Percentiles rank a stretch among this genome's conserved stretches.
Conservation (phyloP, 495 filamentous ascomycete species). For the Tuber brumale region DNA sequence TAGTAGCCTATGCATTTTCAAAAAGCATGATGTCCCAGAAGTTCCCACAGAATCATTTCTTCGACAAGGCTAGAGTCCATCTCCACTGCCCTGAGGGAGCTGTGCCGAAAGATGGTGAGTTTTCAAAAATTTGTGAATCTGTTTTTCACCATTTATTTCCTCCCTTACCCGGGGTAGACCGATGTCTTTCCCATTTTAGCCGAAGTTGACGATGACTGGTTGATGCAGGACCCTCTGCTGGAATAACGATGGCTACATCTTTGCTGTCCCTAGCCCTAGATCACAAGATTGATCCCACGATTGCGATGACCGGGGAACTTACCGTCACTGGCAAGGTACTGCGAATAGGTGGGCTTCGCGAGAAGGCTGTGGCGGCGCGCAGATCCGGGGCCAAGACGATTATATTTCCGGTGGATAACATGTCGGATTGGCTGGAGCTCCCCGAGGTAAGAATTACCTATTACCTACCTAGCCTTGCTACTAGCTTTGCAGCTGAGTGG, state of each 20-base stretch:
- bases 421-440: constrained; percentile 93
- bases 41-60: constrained; percentile 87
- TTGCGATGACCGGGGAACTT: constrained; percentile 98
- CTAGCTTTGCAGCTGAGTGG: constrained; percentile 20
- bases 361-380: constrained; percentile 98
- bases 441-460: constrained; percentile 69
- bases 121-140: constrained; percentile 4
- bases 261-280: constrained; percentile 78
- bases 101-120: constrained; percentile 81
- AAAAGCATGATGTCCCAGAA: constrained; percentile 77
- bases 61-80: constrained; percentile 92
- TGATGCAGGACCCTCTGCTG: constrained; percentile 67
- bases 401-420: constrained; percentile 91
- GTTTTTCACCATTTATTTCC: constrained; percentile 8
- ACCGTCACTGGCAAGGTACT: constrained; percentile 97
- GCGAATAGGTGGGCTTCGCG: constrained; percentile 87
- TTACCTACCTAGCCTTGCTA: constrained; percentile 19
- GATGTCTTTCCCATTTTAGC: constrained; percentile 17
- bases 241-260: constrained; percentile 94
- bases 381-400: constrained; percentile 90
- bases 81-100: constrained; percentile 97
- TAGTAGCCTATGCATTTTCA: constrained; percentile 92
- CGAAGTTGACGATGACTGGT: constrained; percentile 34
- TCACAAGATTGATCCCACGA: constrained; percentile 67
- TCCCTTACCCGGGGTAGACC: not conserved